Evolutionary conservation across 129 eudicot species (phyloP).

Genomic region (Artemisia annua): DNA sequence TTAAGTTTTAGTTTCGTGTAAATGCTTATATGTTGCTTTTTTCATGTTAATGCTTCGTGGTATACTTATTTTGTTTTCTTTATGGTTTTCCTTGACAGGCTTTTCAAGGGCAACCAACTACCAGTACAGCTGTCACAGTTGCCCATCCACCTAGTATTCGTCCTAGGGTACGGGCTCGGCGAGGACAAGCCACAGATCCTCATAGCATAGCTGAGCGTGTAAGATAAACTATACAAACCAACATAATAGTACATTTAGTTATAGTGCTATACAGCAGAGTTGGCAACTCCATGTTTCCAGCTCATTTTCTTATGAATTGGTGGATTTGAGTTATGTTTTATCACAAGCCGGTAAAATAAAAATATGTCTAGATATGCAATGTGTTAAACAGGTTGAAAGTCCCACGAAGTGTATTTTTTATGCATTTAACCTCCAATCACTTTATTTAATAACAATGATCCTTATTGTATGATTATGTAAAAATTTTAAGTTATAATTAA

Average conservation of each 20-base stretch:
- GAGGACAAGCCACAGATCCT: conserved; percentile 99
- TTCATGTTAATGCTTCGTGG: conserved; percentile 8
- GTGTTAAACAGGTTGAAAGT: too few relatives aligned
- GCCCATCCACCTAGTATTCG: conserved; percentile 83
- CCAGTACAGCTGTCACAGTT: conserved; percentile 64
- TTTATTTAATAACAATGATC: too few relatives aligned
- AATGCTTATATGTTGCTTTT: conserved; percentile 1
- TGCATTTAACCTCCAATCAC: too few relatives aligned
- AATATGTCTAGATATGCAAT: neutral
- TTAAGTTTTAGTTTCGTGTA: too few relatives aligned
- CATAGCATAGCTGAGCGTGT: conserved; percentile 99
- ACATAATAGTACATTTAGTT: neutral
- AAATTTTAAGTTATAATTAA: too few relatives aligned
- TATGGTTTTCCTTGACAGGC: conserved; percentile 39
- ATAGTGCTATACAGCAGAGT: too few relatives aligned
- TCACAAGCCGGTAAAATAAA: neutral
- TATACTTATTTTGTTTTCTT: neutral
- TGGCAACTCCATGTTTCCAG: too few relatives aligned
- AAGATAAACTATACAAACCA: conserved; percentile 22
- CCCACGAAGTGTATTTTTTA: too few relatives aligned
- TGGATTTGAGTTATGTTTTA: neutral
- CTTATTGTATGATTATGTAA: too few relatives aligned
- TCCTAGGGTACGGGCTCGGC: conserved; percentile 91
- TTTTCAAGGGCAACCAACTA: conserved; percentile 76
- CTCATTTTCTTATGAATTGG: too few relatives aligned